A percentile compares a stretch with the other conserved stretches of the same genome.
Conservation (phyloP, 768 basidiomycete species). For the Cubamyces sp. region DNA sequence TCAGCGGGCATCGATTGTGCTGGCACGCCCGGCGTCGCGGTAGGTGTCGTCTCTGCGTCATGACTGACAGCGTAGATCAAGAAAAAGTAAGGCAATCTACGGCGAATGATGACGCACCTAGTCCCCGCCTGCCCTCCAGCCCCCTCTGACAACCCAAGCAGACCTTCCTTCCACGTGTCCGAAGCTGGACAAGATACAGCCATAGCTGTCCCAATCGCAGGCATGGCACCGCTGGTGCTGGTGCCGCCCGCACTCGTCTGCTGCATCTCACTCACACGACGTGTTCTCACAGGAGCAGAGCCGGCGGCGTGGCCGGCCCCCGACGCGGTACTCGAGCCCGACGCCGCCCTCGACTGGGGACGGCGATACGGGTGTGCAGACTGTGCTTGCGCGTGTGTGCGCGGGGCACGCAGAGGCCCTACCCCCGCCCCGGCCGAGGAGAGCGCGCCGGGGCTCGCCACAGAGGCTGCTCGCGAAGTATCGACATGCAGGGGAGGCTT, state of each 20-base stretch:
- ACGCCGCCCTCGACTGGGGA: conserved; percentile 21
- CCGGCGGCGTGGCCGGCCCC: background rate
- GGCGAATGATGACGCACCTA: conserved; percentile 12
- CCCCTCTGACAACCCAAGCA: conserved; percentile 10
- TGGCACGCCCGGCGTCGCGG: conserved; percentile 2
- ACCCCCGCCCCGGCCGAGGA: conserved; percentile 21
- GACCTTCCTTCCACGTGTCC: conserved; percentile 23
- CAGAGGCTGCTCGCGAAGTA: conserved; percentile 21
- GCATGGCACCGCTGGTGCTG: conserved; percentile 2
- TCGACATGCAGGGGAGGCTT: conserved; percentile 26
- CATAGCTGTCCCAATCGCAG: conserved; percentile 23
- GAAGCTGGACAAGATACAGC: conserved; percentile 25
- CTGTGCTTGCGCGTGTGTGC: conserved; percentile 19
- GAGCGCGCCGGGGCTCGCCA: conserved; percentile 23
- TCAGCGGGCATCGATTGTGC: background rate
- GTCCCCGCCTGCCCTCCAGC: conserved; percentile 2
- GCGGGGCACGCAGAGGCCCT: conserved; percentile 20
- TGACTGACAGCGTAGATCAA: conserved; percentile 19
- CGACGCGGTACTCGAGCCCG: conserved; percentile 18
- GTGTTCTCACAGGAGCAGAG: conserved; percentile 24
- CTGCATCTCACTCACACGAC: conserved; percentile 27
- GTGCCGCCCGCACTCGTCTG: conserved; percentile 16
- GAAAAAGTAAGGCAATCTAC: background rate
- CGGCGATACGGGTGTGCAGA: conserved; percentile 28
- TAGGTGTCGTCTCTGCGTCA: conserved; percentile 13